Base-by-base conservation (phyloP, 805 yeast genomes). In the Pichia scutulata region DNA sequence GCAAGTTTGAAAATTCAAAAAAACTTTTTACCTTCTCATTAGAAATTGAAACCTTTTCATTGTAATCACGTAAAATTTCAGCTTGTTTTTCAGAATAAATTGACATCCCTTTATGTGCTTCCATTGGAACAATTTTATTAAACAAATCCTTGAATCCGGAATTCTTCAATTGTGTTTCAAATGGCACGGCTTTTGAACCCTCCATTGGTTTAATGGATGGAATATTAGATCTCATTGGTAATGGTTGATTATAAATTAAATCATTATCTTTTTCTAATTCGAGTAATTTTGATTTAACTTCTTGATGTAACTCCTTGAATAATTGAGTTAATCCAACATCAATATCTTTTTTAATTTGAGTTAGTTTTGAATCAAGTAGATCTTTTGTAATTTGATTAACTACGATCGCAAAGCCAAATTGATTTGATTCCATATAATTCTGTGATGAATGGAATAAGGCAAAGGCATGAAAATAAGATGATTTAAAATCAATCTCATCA, bases 51-150 rank as follows among this genome's bases (percentile, higher is more conserved):
- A 81, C 76, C 52, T 75, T 75, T 53, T 90, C 97, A 43, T 82
- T 74, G 60, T 88, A 89, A 41, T 71, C 74, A 59, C 98, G 76
- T 43, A 89, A 66, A 37, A 87, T 67, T 55, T 77, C 81, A 0
- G 96, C 92, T 65, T 88, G 86, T 62, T 87, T 89, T 63, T 92
- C 99, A 0, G 96, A 85, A 64, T 93, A 93, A 55, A 82, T 72
- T 54, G 96, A 87, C 48, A 88, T 78, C 58, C 86, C 81, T 66
- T 92, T 96, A 61, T 89, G 96, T 19, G 92, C 89, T 33, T 82
- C 78, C 61, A 89, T 72, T 2, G 98, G 98, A 7, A 93, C 80
- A 21, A 92, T 86, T 54, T 82, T 84, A 45, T 77, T 84, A 65
- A 88, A 88, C 43, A 92, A 72, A 53, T 82, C 84, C 43, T 67